Evolutionary conservation across 2,329 filamentous ascomycete genomes (phyloP), one percentile per base, ranked within the genome.

Genomic region (Hypoxylon sp.): DNA sequence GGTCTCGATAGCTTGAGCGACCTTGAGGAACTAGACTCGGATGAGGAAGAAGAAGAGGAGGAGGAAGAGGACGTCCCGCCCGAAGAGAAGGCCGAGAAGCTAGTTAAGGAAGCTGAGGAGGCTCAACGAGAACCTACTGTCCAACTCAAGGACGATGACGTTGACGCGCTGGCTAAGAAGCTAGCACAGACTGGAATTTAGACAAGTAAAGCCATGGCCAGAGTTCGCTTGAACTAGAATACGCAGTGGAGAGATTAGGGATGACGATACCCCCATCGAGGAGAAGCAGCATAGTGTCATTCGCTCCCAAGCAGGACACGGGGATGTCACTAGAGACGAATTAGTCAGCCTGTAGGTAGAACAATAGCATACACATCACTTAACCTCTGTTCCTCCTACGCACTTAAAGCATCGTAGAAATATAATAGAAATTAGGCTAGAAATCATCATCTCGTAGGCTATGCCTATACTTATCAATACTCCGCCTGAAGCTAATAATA

Each of bases 1-100:
- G 92, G 92, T 40, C 79, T 97, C 22, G 95, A 97, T 76, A 91
- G 91, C 74, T 86, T 97, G 45, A 91, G 91, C 72, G 94, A 97
- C 71, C 87, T 97, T 1, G 92, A 95, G 72, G 92, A 93, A 8
- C 86, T 88, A 11, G 87, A 86, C 60, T 90, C 87, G 0, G 89
- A 92, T 4, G 88, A 90, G 22, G 89, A 90, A 2, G 90, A 89
- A 11, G 89, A 89, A 12, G 86, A 88, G 22, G 88, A 89, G 5
- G 89, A 88, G 5, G 89, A 91, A 1, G 88, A 90, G 36, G 80
- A 82, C 40, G 80, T 83, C 20, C 83, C 87, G 71, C 79, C 84
- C 20, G 84, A 90, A 76, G 87, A 89, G 75, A 83, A 89, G 64
- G 87, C 89, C 42, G 89, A 93, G 81, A 91, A 90, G 78, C 80